phyloP scores from a whole-genome alignment of 225 moss, liverwort and hornwort genomes.

The Pseudoscleropodium purum region DNA sequence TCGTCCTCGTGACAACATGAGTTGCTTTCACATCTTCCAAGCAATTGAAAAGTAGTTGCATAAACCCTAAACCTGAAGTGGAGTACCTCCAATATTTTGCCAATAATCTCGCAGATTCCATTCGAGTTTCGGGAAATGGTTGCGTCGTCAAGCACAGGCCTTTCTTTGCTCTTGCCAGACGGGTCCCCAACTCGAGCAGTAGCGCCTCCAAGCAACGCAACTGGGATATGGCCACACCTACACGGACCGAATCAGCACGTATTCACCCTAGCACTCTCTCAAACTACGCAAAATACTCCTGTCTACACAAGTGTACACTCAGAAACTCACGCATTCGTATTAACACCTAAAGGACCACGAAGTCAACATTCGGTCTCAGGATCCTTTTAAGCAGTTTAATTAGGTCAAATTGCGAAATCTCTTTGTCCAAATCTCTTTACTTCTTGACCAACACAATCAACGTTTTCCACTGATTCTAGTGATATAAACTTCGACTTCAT shows the following conservation, averaged over 20 bases:
- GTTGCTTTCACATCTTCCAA: neutral
- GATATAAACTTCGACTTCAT: too few relatives aligned
- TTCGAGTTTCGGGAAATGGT: conserved; percentile 48
- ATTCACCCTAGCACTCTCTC: neutral
- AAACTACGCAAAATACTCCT: neutral
- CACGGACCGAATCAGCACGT: conserved; percentile 22
- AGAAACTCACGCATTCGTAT: neutral
- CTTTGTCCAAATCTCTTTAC: too few relatives aligned
- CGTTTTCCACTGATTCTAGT: neutral
- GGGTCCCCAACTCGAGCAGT: conserved; percentile 87
- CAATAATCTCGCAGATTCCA: conserved; percentile 57
- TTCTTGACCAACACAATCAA: neutral
- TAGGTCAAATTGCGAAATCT: neutral
- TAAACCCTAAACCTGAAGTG: neutral
- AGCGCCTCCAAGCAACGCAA: conserved; percentile 87
- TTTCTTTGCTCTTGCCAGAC: conserved; percentile 80
- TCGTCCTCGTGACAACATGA: neutral
- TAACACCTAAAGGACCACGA: too few relatives aligned
- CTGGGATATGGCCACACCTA: conserved; percentile 87
- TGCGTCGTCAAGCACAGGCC: conserved; percentile 68
- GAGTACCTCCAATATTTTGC: conserved; percentile 44
- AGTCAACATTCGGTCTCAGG: neutral
- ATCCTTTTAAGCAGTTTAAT: too few relatives aligned
- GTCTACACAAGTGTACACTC: neutral
- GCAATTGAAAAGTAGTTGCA: neutral